These are phyloP conservation scores for Lentithecium fluviatile DNA, from an alignment of 495 filamentous ascomycete species.

Conservation along the genomic window DNA sequence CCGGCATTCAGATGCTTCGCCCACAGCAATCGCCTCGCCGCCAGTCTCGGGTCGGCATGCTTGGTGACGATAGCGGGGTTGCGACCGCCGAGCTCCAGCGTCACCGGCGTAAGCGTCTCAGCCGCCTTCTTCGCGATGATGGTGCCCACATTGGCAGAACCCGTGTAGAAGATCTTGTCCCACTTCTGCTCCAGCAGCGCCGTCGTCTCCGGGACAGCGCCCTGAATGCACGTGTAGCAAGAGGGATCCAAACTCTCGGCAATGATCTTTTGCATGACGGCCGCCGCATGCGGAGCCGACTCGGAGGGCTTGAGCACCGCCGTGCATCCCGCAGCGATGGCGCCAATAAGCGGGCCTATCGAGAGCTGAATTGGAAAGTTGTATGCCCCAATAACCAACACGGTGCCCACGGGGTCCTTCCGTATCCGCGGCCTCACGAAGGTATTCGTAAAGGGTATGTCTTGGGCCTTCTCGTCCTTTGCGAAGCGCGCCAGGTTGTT, in stretches of 20 bases:
- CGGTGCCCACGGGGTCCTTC: conserved; percentile 84
- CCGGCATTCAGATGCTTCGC: conserved; percentile 81
- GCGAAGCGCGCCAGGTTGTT: conserved; percentile 76
- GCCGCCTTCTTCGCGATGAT: conserved; percentile 92
- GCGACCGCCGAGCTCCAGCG: conserved; percentile 83
- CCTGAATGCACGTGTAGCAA: conserved; percentile 79
- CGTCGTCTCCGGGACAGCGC: conserved; percentile 73
- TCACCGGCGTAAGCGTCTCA: conserved; percentile 83
- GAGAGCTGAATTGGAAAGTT: conserved; percentile 87
- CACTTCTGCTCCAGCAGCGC: conserved; percentile 82
- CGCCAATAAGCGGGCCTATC: conserved; percentile 77
- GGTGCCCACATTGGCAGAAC: conserved; percentile 69
- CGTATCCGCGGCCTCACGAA: conserved; percentile 70
- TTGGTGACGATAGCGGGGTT: conserved; percentile 90
- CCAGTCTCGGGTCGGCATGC: conserved; percentile 73
- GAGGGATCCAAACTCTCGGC: conserved; percentile 70
- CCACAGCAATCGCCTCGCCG: conserved; percentile 83
- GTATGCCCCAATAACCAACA: conserved; percentile 86
- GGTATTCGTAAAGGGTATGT: conserved; percentile 66
- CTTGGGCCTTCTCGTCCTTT: conserved; percentile 72
- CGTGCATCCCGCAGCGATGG: conserved; percentile 88
- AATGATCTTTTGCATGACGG: conserved; percentile 74
- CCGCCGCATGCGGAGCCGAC: conserved; percentile 69
- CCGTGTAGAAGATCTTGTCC: conserved; percentile 98
- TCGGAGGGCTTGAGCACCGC: conserved; percentile 89